Evolutionary conservation across 768 basidiomycete genomes (phyloP).

Genomic region (Russula olivacea): DNA sequence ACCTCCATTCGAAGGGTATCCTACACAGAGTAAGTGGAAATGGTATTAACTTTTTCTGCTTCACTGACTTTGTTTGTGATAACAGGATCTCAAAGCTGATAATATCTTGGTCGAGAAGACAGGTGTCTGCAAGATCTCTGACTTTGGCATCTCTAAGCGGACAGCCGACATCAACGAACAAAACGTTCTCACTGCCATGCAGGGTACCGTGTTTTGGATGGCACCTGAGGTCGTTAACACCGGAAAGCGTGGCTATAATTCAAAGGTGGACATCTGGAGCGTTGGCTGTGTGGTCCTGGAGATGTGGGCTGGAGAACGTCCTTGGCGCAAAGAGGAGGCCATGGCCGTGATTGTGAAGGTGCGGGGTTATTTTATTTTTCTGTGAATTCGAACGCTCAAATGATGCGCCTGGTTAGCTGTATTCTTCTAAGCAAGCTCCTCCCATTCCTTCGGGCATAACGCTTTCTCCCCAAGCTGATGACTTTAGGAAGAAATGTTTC

Average conservation of each 20-base stretch:
- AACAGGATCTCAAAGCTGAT: conserved; percentile 92
- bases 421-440: conserved; percentile 77
- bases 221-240: conserved; percentile 91
- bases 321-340: conserved; percentile 88
- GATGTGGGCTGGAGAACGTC: conserved; percentile 97
- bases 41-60: neutral
- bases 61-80: conserved; percentile 11
- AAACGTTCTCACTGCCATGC: conserved; percentile 89
- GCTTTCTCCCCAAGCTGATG: conserved; percentile 68
- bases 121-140: conserved; percentile 94
- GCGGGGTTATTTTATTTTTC: conserved; percentile 24
- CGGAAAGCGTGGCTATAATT: conserved; percentile 86
- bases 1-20: conserved; percentile 87
- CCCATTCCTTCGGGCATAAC: conserved; percentile 82
- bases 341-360: conserved; percentile 96
- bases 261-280: conserved; percentile 98
- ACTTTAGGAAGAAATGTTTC: conserved; percentile 87
- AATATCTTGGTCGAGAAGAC: conserved; percentile 93
- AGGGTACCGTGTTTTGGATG: conserved; percentile 99
- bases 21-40: conserved; percentile 69
- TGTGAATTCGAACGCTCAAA: conserved; percentile 1
- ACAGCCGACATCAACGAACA: conserved; percentile 79
- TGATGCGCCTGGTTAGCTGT: conserved; percentile 48
- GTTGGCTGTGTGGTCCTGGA: conserved; percentile 97
- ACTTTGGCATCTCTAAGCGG: conserved; percentile 98